Evolutionary conservation across 1,139 yeast species (phyloP), one percentile per base, ranked within the genome.

Genomic region (Taphrina flavorubra): DNA sequence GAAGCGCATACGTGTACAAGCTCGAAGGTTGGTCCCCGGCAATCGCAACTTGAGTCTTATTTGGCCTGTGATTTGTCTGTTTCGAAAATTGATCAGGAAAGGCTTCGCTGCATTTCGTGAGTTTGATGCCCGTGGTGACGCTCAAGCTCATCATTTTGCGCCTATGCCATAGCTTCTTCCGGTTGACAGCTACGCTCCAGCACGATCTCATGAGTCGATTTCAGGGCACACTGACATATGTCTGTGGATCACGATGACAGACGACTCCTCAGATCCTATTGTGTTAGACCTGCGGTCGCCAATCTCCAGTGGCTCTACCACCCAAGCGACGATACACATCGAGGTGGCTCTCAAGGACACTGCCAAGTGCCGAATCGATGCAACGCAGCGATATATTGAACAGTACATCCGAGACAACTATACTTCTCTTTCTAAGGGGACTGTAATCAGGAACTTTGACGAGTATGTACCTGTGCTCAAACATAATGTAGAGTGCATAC

Each of bases 371-470:
- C 66, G 72, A 4, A 49, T 62, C 37, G 49, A 53, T 36, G 57
- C 58, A 1, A 59, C 64, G 51, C 57, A 68, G n/a, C 64, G 49
- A 11, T 56, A 64, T 37, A 71, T 72, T 51, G 56, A 67, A 42
- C 25, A 42, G 10, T 70, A 57, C 64, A 51, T 72, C 44, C 62
- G 59, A 36, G 74, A 72, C 40, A 72, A 71, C 61, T 72, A 64
- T 49, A 67, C 72, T 6, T 70, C 70, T 8, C 62, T 72, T 13
- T 59, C 71, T 2, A 34, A 68, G 14, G 69, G 68, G 20, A 69
- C 66, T 14, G 70, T 46, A 49, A 11, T 61, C 57, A 34, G 20
- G n/a, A 16, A 68, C 68, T 14, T 25, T 44, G 55, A 55, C 14
- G 66, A 49, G n/a, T 72, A 69, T 20, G 72, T 57, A 20, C 25